These are phyloP conservation scores for Elaeis oleifera DNA, from an alignment of 202 grass and related monocot genomes.

Conservation along the genomic window DNA sequence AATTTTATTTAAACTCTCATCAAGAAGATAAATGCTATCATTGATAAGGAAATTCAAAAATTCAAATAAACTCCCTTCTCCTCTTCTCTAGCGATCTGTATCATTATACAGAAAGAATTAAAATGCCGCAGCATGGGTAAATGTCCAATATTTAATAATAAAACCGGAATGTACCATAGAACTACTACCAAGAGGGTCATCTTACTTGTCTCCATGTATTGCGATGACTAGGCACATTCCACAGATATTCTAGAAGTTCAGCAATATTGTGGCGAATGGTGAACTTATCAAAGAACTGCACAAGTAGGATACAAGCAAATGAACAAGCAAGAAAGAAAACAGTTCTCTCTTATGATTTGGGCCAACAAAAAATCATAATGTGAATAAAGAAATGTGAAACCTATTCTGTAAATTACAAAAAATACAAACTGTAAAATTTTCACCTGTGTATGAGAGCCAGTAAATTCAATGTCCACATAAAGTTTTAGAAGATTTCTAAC, in stretches of 20 bases:
- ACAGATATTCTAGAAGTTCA: constrained; percentile 92
- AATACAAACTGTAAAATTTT: constrained; percentile 1
- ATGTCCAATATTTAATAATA: neutral
- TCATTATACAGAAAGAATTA: constrained; percentile 9
- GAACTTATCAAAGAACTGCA: constrained; percentile 94
- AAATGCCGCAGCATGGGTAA: neutral
- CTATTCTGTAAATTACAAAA: constrained; percentile 2
- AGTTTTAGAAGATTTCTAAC: constrained; percentile 92
- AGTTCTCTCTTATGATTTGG: no score
- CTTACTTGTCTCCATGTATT: constrained; percentile 83
- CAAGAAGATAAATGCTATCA: constrained; percentile 98
- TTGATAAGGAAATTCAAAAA: constrained; percentile 95
- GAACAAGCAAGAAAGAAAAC: no score
- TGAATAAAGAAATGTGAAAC: neutral
- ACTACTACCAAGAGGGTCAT: constrained; percentile 17
- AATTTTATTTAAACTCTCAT: constrained; percentile 99
- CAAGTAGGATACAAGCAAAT: neutral
- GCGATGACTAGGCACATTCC: constrained; percentile 84
- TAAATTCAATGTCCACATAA: constrained; percentile 99
- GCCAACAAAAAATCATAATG: neutral
- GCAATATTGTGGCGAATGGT: constrained; percentile 98
- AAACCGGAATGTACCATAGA: neutral
- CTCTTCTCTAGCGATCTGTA: constrained; percentile 82
- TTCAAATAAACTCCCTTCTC: constrained; percentile 96
- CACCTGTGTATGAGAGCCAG: constrained; percentile 90